Evolutionary conservation across 1,139 yeast genomes (phyloP).

Genomic region (Geotrichum klebahnii): DNA sequence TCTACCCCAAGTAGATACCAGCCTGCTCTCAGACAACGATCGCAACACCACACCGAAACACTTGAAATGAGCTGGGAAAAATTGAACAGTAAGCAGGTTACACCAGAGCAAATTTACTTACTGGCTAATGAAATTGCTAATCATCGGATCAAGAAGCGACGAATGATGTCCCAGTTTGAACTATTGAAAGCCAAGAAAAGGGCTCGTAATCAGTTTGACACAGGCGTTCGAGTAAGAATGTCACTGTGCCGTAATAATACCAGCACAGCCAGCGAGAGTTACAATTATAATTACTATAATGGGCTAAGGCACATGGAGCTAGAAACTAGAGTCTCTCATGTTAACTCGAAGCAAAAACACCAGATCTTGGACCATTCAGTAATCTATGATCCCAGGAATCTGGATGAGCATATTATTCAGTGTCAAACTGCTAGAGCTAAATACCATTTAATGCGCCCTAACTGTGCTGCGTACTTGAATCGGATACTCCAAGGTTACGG

Average conservation of each 20-base stretch:
- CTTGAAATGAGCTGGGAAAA: background rate
- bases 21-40: background rate
- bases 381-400: background rate
- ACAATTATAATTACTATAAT: background rate
- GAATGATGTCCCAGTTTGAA: background rate
- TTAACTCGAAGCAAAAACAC: background rate
- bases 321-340: background rate
- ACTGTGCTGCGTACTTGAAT: conserved; percentile 8
- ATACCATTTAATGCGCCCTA: conserved; percentile 3
- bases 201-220: background rate
- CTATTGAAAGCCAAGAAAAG: background rate
- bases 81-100: no score
- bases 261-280: no score
- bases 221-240: background rate
- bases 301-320: background rate
- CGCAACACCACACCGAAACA: background rate
- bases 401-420: background rate
- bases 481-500: conserved; percentile 7
- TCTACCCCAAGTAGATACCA: background rate
- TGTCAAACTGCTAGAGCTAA: conserved; percentile 5
- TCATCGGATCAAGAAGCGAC: conserved; percentile 1
- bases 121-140: conserved; percentile 8
- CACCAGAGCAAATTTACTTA: background rate
- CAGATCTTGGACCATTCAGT: background rate
- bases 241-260: no score